These are phyloP conservation scores for Wickerhamiella australiensis DNA, from an alignment of 805 yeast genomes.

Conservation along the genomic window DNA sequence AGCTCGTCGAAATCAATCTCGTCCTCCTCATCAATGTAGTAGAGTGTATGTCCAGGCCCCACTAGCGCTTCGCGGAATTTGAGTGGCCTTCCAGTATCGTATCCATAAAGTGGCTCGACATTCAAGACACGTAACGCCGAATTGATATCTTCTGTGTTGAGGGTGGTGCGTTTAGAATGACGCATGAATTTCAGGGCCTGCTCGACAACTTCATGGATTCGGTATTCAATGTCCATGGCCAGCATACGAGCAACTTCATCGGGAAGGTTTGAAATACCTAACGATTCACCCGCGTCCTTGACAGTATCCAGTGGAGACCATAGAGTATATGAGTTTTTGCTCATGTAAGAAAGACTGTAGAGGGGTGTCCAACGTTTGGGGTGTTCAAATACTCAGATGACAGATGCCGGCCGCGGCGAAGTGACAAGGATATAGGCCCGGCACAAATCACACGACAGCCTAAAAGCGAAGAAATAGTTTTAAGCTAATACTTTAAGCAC, in stretches of 20 bases:
- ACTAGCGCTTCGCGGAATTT: slow-evolving; percentile 78
- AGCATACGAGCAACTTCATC: slow-evolving; percentile 89
- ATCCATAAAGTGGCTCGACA: slow-evolving; percentile 59
- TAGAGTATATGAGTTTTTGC: slow-evolving; percentile 59
- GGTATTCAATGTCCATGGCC: slow-evolving; percentile 98
- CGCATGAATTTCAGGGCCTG: slow-evolving; percentile 94
- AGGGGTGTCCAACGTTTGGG: background rate
- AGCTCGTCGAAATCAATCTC: slow-evolving; percentile 90
- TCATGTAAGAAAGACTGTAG: background rate
- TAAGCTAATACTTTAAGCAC: no score
- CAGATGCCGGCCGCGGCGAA: no score
- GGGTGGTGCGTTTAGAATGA: slow-evolving; percentile 72
- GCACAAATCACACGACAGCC: no score
- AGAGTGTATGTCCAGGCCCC: slow-evolving; percentile 86
- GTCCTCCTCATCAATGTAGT: slow-evolving; percentile 77
- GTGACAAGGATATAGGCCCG: no score
- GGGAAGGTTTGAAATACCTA: slow-evolving; percentile 62
- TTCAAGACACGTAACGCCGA: slow-evolving; percentile 74
- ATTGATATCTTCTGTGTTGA: slow-evolving; percentile 71
- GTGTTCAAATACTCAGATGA: no score
- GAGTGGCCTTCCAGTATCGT: slow-evolving; percentile 43
- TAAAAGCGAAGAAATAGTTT: no score
- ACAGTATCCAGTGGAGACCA: slow-evolving; percentile 99
- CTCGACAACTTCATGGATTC: slow-evolving; percentile 89
- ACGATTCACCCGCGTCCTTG: slow-evolving; percentile 84